Conservation (phyloP, 306 rosid species). For the Gynostemma pentaphyllum region DNA sequence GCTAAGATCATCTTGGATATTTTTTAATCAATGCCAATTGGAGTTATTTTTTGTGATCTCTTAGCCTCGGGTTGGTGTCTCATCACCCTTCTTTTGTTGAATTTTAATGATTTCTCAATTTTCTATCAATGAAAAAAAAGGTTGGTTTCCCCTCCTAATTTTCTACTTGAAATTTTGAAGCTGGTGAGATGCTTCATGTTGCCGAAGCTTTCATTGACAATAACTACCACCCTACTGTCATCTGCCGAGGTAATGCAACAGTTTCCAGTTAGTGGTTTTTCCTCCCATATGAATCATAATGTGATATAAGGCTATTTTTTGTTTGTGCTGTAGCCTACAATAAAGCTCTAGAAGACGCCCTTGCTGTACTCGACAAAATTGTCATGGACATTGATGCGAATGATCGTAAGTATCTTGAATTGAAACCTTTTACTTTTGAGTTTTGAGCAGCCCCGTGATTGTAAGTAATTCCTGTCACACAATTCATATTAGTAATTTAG, state of each 20-base stretch:
- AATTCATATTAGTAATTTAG: not conserved
- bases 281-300: not conserved
- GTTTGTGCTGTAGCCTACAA: constrained; percentile 55
- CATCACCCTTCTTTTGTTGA: too few relatives aligned
- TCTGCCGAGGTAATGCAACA: constrained; percentile 70
- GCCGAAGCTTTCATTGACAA: constrained; percentile 90
- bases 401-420: constrained; percentile 59
- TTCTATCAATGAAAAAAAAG: too few relatives aligned
- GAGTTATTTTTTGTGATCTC: too few relatives aligned
- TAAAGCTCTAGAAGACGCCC: constrained; percentile 94
- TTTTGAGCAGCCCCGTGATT: not conserved
- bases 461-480: not conserved
- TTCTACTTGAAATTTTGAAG: constrained; percentile 22
- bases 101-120: too few relatives aligned
- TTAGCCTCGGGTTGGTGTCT: too few relatives aligned
- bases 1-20: too few relatives aligned
- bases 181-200: constrained; percentile 99
- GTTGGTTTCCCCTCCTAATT: too few relatives aligned
- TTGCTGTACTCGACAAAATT: constrained; percentile 83
- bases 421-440: not conserved
- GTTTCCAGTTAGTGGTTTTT: not conserved
- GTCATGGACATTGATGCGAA: constrained; percentile 72
- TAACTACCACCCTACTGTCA: constrained; percentile 84
- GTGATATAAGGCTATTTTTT: constrained; percentile 1
- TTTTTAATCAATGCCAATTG: too few relatives aligned